These are phyloP conservation scores for Papiliotrema laurentii DNA, from an alignment of 1,284 basidiomycete species.

Conservation along the genomic window DNA sequence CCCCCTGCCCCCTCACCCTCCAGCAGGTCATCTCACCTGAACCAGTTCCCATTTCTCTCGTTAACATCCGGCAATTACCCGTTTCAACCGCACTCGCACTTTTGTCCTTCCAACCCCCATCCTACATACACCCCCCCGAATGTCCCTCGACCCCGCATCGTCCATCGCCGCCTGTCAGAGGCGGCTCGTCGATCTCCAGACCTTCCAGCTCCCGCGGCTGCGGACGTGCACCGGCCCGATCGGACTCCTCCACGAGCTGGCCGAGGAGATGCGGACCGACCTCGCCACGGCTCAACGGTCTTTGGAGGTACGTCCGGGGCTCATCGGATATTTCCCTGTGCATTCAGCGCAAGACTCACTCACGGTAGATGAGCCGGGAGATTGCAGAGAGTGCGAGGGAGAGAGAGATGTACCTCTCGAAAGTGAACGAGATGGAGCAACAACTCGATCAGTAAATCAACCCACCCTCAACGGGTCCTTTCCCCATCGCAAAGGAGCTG, in stretches of 20 bases:
- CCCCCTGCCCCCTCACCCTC: too few species aligned
- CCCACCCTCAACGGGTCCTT: not conserved
- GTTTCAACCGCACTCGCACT: too few species aligned
- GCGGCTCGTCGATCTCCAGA: conserved; percentile 59
- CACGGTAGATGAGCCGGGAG: conserved; percentile 4
- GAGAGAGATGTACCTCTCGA: not conserved
- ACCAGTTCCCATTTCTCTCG: too few species aligned
- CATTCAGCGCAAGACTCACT: conserved; percentile 7
- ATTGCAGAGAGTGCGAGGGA: not conserved
- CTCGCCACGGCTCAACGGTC: conserved; percentile 59
- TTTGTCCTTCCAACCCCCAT: not conserved
- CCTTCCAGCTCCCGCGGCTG: conserved; percentile 71
- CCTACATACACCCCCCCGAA: not conserved
- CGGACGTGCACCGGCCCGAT: conserved; percentile 62
- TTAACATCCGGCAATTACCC: too few species aligned
- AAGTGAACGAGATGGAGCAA: conserved; percentile 5
- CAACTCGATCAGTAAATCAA: conserved; percentile 7
- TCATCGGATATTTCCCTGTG: not conserved
- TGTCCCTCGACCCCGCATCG: not conserved
- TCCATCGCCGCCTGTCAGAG: conserved; percentile 50
- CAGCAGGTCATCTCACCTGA: too few species aligned
- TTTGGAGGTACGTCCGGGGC: conserved; percentile 59
- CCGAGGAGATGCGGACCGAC: conserved; percentile 70
- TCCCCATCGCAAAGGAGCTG: not conserved
- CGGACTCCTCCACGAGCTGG: conserved; percentile 63